Percentiles rank a stretch among this genome's conserved stretches.
Evolutionary conservation across 495 filamentous ascomycete genomes (phyloP).

Genomic region (Corynascus novoguineensis): DNA sequence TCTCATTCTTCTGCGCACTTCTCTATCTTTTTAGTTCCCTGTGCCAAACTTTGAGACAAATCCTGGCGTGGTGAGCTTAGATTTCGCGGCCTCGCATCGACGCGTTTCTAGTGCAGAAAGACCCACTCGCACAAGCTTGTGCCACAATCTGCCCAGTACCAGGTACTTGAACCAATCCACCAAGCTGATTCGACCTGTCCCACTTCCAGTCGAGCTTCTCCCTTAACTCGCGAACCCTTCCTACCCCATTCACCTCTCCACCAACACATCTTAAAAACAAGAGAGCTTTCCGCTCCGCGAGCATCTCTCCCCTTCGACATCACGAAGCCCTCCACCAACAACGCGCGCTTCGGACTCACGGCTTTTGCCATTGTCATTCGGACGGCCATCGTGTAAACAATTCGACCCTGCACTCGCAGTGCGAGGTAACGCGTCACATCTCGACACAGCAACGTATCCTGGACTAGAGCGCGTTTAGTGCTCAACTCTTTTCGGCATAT

Average conservation of each 20-base stretch:
- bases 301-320: conserved; percentile 20
- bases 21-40: too few species aligned
- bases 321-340: conserved; percentile 17
- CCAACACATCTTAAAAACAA: conserved; percentile 34
- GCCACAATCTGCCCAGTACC: conserved; percentile 18
- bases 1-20: not conserved
- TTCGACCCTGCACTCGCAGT: conserved; percentile 7
- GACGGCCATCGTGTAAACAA: conserved; percentile 20
- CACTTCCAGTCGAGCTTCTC: conserved; percentile 19
- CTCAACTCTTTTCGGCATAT: conserved; percentile 10
- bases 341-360: conserved; percentile 15
- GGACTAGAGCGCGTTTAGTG: conserved; percentile 10
- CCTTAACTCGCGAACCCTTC: conserved; percentile 15
- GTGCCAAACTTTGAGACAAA: not conserved
- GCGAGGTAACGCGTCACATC: conserved; percentile 20
- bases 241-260: conserved; percentile 31
- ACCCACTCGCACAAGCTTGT: conserved; percentile 1
- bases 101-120: conserved; percentile 1
- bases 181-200: conserved; percentile 29
- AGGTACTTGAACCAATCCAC: conserved; percentile 27
- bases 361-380: conserved; percentile 17
- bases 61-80: not conserved
- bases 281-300: conserved; percentile 22
- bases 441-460: conserved; percentile 1
- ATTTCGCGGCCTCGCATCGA: not conserved